Evolutionary conservation across 768 basidiomycete genomes (phyloP).

Genomic region (Lactarius hengduanensis): DNA sequence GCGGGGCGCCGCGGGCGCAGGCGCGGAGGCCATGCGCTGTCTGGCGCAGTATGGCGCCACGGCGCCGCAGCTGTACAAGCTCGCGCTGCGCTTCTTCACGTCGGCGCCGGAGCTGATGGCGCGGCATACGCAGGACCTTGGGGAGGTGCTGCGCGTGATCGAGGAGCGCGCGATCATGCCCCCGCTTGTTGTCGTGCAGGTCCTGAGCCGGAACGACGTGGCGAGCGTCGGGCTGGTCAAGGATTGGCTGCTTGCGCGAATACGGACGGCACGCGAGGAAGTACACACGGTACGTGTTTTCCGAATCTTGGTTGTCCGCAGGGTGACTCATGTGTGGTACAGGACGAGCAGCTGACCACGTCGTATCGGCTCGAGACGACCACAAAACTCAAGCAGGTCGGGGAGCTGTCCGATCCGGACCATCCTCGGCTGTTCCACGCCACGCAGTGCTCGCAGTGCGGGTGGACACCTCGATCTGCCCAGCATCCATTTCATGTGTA

Average conservation of each 20-base stretch:
- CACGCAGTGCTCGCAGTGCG: constrained; percentile 87
- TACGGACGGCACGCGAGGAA: constrained; percentile 69
- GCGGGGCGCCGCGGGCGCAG: constrained; percentile 42
- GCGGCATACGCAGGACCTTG: constrained; percentile 70
- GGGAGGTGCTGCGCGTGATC: constrained; percentile 68
- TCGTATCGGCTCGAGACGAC: constrained; percentile 87
- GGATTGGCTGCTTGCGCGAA: constrained; percentile 82
- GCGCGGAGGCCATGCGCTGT: constrained; percentile 57
- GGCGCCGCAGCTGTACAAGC: constrained; percentile 76
- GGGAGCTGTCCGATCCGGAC: constrained; percentile 73
- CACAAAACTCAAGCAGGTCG: constrained; percentile 76
- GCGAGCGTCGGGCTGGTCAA: constrained; percentile 91
- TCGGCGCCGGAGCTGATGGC: constrained; percentile 71
- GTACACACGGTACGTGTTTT: constrained; percentile 62
- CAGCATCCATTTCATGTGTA: constrained; percentile 96
- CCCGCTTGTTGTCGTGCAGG: constrained; percentile 85
- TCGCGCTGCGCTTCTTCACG: constrained; percentile 88
- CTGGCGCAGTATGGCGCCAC: constrained; percentile 70
- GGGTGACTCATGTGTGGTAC: constrained; percentile 11
- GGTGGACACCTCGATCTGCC: constrained; percentile 89
- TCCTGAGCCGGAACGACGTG: constrained; percentile 83
- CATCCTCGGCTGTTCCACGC: constrained; percentile 91
- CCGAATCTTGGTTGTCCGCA: too few species aligned
- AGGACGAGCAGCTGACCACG: constrained; percentile 86
- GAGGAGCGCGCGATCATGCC: constrained; percentile 82